Percentiles rank a stretch among this genome's conserved stretches.
phyloP scores from a whole-genome alignment of 1,284 basidiomycete genomes.

The Salmacisia buchloeana region DNA sequence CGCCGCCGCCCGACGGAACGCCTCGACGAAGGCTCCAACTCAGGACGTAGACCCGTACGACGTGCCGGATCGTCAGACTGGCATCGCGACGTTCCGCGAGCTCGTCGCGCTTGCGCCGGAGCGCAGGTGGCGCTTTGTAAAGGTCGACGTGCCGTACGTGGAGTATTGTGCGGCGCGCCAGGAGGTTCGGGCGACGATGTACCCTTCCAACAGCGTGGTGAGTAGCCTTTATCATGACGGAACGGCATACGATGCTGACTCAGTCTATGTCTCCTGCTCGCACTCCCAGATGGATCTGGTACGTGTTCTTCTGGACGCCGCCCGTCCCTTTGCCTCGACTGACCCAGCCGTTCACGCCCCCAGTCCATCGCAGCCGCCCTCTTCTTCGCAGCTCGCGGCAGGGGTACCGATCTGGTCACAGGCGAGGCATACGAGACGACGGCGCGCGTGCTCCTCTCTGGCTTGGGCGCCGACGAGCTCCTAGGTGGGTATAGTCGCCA shows the following conservation, averaged over 20 bases:
- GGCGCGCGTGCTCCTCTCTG: constrained; percentile 80
- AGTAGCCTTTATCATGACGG: not conserved
- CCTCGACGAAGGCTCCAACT: constrained; percentile 18
- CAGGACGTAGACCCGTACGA: constrained; percentile 49
- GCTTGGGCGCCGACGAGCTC: constrained; percentile 90
- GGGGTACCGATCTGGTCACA: constrained; percentile 53
- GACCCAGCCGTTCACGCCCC: not conserved
- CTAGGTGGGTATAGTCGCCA: constrained; percentile 91
- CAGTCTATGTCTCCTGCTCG: not conserved
- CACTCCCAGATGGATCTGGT: constrained; percentile 4
- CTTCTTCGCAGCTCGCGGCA: constrained; percentile 81
- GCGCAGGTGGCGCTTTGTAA: constrained; percentile 84
- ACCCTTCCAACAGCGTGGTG: constrained; percentile 35
- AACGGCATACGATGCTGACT: not conserved
- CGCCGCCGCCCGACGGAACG: constrained; percentile 42
- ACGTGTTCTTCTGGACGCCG: not conserved
- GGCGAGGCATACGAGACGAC: constrained; percentile 60
- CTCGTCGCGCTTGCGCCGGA: constrained; percentile 66
- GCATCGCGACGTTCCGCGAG: constrained; percentile 70
- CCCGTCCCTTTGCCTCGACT: not conserved
- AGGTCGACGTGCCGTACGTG: constrained; percentile 75
- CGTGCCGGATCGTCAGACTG: constrained; percentile 84
- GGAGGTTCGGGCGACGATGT: constrained; percentile 23
- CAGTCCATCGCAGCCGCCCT: constrained; percentile 80
- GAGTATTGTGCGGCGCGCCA: constrained; percentile 53